A percentile compares a stretch with the other conserved stretches of the same genome.
Conservation (phyloP, 1,284 basidiomycete genomes). For the Microbotryum scabiosae region DNA sequence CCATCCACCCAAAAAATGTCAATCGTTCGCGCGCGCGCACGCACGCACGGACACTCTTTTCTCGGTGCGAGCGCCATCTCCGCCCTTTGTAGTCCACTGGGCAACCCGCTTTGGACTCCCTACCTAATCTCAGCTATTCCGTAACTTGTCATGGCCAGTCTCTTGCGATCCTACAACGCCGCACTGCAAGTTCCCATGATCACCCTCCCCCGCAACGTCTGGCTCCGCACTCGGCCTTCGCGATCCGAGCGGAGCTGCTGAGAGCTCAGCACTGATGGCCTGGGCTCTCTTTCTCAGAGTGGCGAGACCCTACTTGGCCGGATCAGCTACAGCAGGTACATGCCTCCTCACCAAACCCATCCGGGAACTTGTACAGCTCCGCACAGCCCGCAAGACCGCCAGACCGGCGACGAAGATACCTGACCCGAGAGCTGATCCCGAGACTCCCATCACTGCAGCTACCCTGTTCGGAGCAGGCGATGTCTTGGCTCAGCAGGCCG, state of each 20-base stretch:
- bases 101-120: too few species aligned
- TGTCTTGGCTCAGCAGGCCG: constrained; percentile 67
- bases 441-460: not conserved
- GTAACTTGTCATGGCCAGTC: constrained; percentile 7
- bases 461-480: constrained; percentile 53
- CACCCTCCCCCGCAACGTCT: not conserved
- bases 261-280: not conserved
- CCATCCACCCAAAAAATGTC: too few species aligned
- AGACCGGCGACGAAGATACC: not conserved
- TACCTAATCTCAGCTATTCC: not conserved
- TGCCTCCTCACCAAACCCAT: not conserved
- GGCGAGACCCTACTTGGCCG: constrained; percentile 18
- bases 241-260: not conserved
- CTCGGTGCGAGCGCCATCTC: too few species aligned
- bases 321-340: constrained; percentile 17
- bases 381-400: too few species aligned
- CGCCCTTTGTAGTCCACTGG: too few species aligned
- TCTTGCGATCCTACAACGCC: constrained; percentile 27
- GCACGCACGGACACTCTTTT: too few species aligned
- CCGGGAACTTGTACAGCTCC: too few species aligned
- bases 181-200: constrained; percentile 10
- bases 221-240: not conserved
- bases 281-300: not conserved
- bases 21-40: too few species aligned
- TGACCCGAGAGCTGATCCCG: too few species aligned